These are phyloP conservation scores for Cutaneotrichosporon sp. DNA, from an alignment of 1,284 basidiomycete species.

Conservation along the genomic window DNA sequence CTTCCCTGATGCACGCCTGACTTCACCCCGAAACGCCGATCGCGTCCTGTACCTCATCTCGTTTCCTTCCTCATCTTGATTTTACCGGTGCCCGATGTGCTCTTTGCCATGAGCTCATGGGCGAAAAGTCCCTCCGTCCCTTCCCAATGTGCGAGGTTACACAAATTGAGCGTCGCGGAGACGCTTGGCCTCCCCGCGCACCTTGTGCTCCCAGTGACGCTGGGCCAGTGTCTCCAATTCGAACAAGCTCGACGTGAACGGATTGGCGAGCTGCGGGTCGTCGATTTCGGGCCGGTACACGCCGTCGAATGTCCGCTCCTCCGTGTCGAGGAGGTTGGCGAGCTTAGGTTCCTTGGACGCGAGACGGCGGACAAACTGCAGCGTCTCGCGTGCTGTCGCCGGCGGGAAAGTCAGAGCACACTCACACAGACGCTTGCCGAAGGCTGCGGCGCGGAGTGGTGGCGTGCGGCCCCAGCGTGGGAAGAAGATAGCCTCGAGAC, in stretches of 20 bases:
- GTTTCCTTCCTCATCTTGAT: too few relatives aligned
- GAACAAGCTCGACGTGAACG: conserved; percentile 49
- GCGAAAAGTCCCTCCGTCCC: too few relatives aligned
- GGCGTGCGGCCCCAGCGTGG: conserved; percentile 58
- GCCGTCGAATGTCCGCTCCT: conserved; percentile 76
- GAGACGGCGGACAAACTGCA: conserved; percentile 68
- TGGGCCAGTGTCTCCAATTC: conserved; percentile 44
- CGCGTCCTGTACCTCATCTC: too few relatives aligned
- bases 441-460: conserved; percentile 77
- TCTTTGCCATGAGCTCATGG: too few relatives aligned
- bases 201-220: conserved; percentile 46
- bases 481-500: conserved; percentile 72
- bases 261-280: conserved; percentile 68
- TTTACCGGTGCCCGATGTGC: too few relatives aligned
- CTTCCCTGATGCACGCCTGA: too few relatives aligned
- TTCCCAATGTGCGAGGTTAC: conserved; percentile 2
- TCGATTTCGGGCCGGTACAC: conserved; percentile 74
- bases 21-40: too few relatives aligned
- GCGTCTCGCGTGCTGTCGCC: conserved; percentile 58
- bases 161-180: conserved; percentile 39
- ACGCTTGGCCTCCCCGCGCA: conserved; percentile 40
- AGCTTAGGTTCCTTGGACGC: conserved; percentile 72
- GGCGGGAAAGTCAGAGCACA: conserved; percentile 76
- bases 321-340: conserved; percentile 75
- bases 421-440: conserved; percentile 80